Evolutionary conservation across 306 rosid genomes (phyloP).

Genomic region (Inga laurina): DNA sequence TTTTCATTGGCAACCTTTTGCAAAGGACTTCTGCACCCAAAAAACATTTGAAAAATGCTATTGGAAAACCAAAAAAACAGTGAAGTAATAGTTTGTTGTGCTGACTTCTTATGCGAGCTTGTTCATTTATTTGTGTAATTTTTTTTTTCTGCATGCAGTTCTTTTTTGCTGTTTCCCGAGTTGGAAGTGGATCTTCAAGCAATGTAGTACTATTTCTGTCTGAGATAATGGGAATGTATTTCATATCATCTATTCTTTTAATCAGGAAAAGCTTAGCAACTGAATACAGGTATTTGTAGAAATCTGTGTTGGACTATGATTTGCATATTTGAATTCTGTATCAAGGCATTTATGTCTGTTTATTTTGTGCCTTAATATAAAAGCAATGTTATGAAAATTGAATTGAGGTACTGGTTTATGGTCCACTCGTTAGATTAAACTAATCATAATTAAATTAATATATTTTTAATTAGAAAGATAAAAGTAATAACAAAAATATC

Average conservation of each 20-base stretch:
- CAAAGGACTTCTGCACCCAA: not conserved
- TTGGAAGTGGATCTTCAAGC: conserved; percentile 99
- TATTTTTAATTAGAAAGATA: not conserved
- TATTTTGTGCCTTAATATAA: not conserved
- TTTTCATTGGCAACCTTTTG: not conserved
- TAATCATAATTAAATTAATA: no score
- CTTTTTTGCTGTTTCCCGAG: conserved; percentile 98
- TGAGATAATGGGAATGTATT: conserved; percentile 99
- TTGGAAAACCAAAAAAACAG: conserved; percentile 3
- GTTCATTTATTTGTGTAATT: not conserved
- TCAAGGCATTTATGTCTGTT: not conserved
- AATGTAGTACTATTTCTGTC: conserved; percentile 93
- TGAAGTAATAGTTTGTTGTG: not conserved
- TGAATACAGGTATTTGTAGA: conserved; percentile 74
- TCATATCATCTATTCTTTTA: conserved; percentile 90
- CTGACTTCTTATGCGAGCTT: conserved; percentile 20
- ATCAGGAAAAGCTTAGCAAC: conserved; percentile 98
- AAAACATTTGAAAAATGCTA: not conserved
- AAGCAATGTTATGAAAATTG: not conserved
- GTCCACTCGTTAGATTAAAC: not conserved
- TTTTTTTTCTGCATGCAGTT: conserved; percentile 53
- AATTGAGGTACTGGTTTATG: not conserved
- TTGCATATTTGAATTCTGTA: not conserved
- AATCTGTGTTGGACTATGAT: conserved; percentile 4
- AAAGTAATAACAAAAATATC: not conserved